Percentiles rank a stretch among this genome's conserved stretches.
These are phyloP conservation scores for Strobilomyces echinocephalus DNA, from an alignment of 768 basidiomycete genomes.

Conservation along the genomic window DNA sequence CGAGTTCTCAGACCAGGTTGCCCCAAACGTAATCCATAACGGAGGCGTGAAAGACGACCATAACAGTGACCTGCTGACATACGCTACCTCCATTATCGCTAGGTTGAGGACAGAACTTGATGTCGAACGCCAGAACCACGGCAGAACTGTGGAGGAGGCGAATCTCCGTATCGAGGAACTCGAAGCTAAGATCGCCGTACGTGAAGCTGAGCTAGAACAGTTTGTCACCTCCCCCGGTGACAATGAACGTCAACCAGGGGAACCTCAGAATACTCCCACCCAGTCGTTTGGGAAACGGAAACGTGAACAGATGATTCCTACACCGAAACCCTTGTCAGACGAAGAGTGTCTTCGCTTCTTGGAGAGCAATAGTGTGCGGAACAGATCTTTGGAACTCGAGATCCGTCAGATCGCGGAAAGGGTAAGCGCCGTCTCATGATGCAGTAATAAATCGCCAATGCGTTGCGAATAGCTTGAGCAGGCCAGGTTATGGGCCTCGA, in stretches of 20 bases:
- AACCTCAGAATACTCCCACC: background rate
- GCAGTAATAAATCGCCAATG: background rate
- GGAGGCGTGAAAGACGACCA: background rate
- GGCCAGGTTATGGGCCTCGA: slow-evolving; percentile 8
- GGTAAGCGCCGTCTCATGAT: slow-evolving; percentile 23
- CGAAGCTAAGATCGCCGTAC: slow-evolving; percentile 49
- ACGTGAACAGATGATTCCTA: slow-evolving; percentile 1
- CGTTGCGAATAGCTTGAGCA: slow-evolving; percentile 19
- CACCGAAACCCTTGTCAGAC: slow-evolving; percentile 26
- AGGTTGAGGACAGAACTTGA: slow-evolving; percentile 41
- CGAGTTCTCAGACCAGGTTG: slow-evolving; percentile 19
- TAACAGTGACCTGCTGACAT: slow-evolving; percentile 33
- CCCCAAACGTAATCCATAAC: background rate
- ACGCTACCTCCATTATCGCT: slow-evolving; percentile 43
- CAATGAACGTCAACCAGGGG: background rate
- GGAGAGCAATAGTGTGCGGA: slow-evolving; percentile 36
- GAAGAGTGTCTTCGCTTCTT: slow-evolving; percentile 40
- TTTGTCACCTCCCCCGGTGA: slow-evolving; percentile 20
- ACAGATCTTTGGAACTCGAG: slow-evolving; percentile 42
- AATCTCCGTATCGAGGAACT: slow-evolving; percentile 42
- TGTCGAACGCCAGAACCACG: slow-evolving; percentile 41
- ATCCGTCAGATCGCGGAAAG: slow-evolving; percentile 35
- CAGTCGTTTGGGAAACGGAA: background rate
- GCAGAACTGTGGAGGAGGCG: slow-evolving; percentile 34
- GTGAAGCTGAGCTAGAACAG: slow-evolving; percentile 52